Percentiles rank a stretch among this genome's conserved stretches.
These are phyloP conservation scores for Leucosporidium creatinivorum DNA, from an alignment of 768 basidiomycete species.

Conservation along the genomic window DNA sequence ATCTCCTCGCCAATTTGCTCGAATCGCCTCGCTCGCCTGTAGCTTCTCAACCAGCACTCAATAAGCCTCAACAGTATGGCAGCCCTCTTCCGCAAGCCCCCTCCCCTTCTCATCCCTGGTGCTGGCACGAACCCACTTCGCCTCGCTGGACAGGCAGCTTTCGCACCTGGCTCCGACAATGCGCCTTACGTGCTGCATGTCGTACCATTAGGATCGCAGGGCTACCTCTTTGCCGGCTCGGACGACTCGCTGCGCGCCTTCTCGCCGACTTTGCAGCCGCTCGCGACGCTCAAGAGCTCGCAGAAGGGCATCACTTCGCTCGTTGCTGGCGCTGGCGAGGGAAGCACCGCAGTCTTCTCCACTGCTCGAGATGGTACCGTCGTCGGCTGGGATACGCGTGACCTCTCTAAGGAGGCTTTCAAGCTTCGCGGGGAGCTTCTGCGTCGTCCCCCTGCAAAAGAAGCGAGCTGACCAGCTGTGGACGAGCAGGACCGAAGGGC, in stretches of 20 bases:
- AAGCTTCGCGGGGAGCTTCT: constrained; percentile 26
- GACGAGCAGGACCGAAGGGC: constrained; percentile 15
- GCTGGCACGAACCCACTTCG: constrained; percentile 9
- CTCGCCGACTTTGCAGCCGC: constrained; percentile 19
- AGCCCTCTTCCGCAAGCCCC: constrained; percentile 1
- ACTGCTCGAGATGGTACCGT: constrained; percentile 31
- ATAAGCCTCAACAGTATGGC: too few species aligned
- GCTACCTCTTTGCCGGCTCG: constrained; percentile 32
- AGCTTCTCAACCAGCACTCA: too few species aligned
- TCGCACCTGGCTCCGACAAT: constrained; percentile 19
- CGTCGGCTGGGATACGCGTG: constrained; percentile 28
- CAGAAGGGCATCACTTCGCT: constrained; percentile 30
- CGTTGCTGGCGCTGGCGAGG: constrained; percentile 7
- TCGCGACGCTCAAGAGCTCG: constrained; percentile 14
- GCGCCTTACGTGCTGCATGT: constrained; percentile 36
- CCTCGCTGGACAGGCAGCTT: constrained; percentile 24
- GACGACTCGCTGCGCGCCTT: constrained; percentile 32
- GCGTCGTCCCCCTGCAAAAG: not conserved
- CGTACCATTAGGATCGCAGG: constrained; percentile 6
- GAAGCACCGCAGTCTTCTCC: constrained; percentile 22
- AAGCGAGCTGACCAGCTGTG: not conserved
- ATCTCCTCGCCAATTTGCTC: too few species aligned
- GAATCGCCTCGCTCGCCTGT: too few species aligned
- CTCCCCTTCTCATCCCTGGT: constrained; percentile 22
- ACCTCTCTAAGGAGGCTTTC: constrained; percentile 29